Conservation (phyloP, 495 filamentous ascomycete genomes). For the Tuber calosporum region DNA sequence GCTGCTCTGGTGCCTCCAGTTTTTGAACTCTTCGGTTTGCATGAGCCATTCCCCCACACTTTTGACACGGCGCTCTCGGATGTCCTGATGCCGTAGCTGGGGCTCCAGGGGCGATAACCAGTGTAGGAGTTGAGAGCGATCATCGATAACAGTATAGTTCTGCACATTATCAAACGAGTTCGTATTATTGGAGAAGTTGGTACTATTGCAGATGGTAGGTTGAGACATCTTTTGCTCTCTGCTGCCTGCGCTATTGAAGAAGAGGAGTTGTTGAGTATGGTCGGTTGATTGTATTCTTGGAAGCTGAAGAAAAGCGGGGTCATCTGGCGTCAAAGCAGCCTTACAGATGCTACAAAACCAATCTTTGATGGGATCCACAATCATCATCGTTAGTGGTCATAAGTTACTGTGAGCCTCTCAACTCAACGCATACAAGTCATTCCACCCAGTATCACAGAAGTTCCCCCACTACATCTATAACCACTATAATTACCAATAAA, state of each 20-base stretch:
- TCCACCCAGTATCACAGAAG: too few relatives aligned
- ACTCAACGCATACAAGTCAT: too few relatives aligned
- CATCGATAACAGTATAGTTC: neutral
- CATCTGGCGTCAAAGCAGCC: too few relatives aligned
- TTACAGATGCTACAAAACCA: too few relatives aligned
- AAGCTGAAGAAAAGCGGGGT: neutral
- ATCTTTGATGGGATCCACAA: too few relatives aligned
- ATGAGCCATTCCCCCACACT: neutral
- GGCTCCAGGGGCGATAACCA: neutral
- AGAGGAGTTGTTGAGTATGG: neutral
- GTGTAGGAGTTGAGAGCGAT: neutral
- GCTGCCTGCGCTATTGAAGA: neutral
- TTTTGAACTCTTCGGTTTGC: neutral
- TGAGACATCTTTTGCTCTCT: neutral
- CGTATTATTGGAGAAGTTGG: neutral
- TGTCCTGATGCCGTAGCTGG: neutral
- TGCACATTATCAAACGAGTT: neutral
- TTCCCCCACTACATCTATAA: too few relatives aligned
- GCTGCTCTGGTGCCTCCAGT: neutral
- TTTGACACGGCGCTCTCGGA: neutral
- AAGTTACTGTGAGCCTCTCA: too few relatives aligned
- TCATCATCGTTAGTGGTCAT: too few relatives aligned
- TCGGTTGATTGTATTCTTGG: neutral
- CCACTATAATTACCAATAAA: too few relatives aligned
- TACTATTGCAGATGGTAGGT: neutral